Evolutionary conservation across 179 eudicot genomes (phyloP).

Genomic region (Silene coronaria): DNA sequence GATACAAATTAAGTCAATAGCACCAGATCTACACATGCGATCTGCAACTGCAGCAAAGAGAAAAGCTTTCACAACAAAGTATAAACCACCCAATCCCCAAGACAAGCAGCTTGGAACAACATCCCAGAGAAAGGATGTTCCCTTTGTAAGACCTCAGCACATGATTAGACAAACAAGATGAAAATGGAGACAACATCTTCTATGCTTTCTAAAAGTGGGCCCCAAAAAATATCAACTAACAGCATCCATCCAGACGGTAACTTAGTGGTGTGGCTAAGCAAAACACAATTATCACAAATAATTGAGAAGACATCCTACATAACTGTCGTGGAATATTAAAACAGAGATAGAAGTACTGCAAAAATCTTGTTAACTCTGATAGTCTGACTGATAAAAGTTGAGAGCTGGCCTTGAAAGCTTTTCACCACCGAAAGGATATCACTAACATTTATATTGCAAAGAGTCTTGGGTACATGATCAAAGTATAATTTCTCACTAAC

Average conservation of each 20-base stretch:
- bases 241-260: background rate
- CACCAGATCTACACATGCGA: constrained; percentile 96
- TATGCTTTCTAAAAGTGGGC: background rate
- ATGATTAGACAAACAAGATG: background rate
- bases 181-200: background rate
- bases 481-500: background rate
- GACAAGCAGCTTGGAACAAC: background rate
- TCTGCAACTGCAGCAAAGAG: constrained; percentile 62
- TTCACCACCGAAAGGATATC: background rate
- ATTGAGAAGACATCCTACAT: background rate
- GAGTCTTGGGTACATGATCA: background rate
- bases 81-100: background rate
- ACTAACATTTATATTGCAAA: background rate
- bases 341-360: background rate
- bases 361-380: background rate
- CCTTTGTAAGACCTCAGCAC: background rate
- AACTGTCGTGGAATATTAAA: background rate
- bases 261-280: background rate
- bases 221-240: background rate
- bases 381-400: background rate
- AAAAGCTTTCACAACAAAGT: background rate
- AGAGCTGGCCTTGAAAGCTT: background rate
- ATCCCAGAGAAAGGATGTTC: background rate
- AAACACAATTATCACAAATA: background rate
- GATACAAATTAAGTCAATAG: constrained; percentile 83